Conservation (phyloP, 2,329 filamentous ascomycete genomes). For the Colletotrichum scovillei region DNA sequence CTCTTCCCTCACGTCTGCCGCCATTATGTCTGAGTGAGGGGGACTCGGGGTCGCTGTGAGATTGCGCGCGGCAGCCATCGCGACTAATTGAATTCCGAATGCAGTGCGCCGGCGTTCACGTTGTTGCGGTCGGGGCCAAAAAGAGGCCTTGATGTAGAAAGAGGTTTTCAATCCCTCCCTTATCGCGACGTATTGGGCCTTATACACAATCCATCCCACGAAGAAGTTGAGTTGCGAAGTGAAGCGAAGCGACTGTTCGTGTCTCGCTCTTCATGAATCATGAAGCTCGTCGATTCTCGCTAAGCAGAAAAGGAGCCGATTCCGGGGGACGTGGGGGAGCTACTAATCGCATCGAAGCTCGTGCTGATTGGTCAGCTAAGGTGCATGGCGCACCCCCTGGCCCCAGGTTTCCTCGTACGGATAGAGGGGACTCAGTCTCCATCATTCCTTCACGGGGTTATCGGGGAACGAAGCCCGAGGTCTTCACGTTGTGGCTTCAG, state of each 20-base stretch:
- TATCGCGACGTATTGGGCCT: neutral
- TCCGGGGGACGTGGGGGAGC: constrained; percentile 21
- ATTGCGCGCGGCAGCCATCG: constrained; percentile 4
- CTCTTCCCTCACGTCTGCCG: constrained; percentile 41
- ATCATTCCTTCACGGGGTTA: neutral
- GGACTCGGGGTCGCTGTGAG: constrained; percentile 2
- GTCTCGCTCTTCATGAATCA: constrained; percentile 30
- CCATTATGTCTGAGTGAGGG: constrained; percentile 26
- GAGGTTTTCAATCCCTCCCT: neutral
- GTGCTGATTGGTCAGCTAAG: neutral
- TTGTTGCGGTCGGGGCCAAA: neutral
- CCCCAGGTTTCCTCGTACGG: neutral
- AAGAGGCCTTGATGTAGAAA: neutral
- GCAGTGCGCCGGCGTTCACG: neutral
- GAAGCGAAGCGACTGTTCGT: neutral
- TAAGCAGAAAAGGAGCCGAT: constrained; percentile 30
- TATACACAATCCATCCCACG: constrained; percentile 28
- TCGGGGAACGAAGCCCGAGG: neutral
- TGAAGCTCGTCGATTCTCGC: constrained; percentile 31
- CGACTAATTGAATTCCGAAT: neutral
- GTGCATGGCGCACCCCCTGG: neutral
- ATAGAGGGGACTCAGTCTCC: neutral
- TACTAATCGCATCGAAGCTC: constrained; percentile 7
- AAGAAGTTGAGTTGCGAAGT: neutral
- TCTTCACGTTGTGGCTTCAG: neutral